A percentile compares a stretch with the other conserved stretches of the same genome.
phyloP scores from a whole-genome alignment of 768 basidiomycete species.

The Strobilomyces dryophilus region DNA sequence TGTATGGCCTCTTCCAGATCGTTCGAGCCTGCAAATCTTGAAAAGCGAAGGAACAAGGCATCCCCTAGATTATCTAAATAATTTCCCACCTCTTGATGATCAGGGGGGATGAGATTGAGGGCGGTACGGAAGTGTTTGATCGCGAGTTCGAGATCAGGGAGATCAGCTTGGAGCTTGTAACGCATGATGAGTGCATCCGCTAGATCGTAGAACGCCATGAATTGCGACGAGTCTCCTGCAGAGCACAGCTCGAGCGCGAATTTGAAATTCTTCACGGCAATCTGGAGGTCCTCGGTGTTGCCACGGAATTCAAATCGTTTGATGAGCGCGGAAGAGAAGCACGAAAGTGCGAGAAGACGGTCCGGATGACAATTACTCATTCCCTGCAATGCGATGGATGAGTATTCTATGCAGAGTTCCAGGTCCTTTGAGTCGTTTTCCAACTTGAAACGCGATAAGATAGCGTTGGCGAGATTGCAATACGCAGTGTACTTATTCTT shows the following conservation, averaged over 20 bases:
- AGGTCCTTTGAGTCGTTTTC: conserved; percentile 18
- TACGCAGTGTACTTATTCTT: conserved; percentile 19
- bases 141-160: conserved; percentile 28
- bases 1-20: conserved; percentile 29
- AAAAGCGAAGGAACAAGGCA: conserved; percentile 24
- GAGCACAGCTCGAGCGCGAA: conserved; percentile 18
- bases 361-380: conserved; percentile 17
- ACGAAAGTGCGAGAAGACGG: conserved; percentile 14
- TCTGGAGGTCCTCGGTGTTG: conserved; percentile 23
- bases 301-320: conserved; percentile 18
- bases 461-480: conserved; percentile 30
- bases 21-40: conserved; percentile 5
- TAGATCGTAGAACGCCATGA: conserved; percentile 21
- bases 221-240: conserved; percentile 11
- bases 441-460: conserved; percentile 28
- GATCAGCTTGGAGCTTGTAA: conserved; percentile 20
- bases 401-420: conserved; percentile 20
- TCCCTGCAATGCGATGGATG: conserved; percentile 13
- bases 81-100: conserved; percentile 10
- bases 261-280: conserved; percentile 23
- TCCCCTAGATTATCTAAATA: conserved; percentile 20
- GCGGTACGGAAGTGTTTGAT: conserved; percentile 22
- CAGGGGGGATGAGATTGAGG: conserved; percentile 14
- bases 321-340: conserved; percentile 22
- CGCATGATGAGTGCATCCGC: conserved; percentile 25